Percentiles rank a stretch among this genome's conserved stretches.
Evolutionary conservation across 1,284 basidiomycete genomes (phyloP).

Genomic region (Rhodotorula mucilaginosa): DNA sequence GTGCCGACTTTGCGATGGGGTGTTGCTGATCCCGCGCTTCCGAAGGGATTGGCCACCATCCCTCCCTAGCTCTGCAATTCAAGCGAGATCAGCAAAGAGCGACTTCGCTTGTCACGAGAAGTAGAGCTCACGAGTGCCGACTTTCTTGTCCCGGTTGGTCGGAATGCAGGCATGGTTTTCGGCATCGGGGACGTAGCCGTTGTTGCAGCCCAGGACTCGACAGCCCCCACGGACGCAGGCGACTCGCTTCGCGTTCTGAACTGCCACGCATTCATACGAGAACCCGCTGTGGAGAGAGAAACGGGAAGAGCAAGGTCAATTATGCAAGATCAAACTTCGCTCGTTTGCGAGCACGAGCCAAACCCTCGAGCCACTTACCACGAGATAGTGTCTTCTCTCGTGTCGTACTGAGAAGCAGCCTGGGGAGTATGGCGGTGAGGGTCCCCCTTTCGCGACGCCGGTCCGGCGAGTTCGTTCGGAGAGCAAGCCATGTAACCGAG

Average conservation of each 20-base stretch:
- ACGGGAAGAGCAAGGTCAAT: not conserved
- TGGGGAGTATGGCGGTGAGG: no score
- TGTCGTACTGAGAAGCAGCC: slow-evolving; percentile 18
- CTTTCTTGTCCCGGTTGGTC: no score
- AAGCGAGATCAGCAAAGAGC: no score
- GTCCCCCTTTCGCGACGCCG: no score
- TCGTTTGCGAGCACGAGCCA: not conserved
- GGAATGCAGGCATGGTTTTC: not conserved
- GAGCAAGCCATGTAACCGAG: no score
- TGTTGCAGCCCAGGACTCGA: not conserved
- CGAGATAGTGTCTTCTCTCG: not conserved
- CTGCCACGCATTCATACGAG: not conserved
- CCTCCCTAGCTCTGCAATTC: not conserved
- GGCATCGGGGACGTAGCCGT: not conserved
- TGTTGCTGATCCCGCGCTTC: no score
- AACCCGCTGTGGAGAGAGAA: not conserved
- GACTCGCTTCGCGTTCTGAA: not conserved
- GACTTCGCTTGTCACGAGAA: no score
- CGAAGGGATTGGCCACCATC: not conserved
- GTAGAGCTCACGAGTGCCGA: no score
- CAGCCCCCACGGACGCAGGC: not conserved
- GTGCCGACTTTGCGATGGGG: slow-evolving; percentile 2
- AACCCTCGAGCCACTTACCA: no score
- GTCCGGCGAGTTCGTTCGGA: no score
- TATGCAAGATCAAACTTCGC: not conserved